These are phyloP conservation scores for Penicillium sp. DNA, from an alignment of 2,329 filamentous ascomycete species.

Conservation along the genomic window DNA sequence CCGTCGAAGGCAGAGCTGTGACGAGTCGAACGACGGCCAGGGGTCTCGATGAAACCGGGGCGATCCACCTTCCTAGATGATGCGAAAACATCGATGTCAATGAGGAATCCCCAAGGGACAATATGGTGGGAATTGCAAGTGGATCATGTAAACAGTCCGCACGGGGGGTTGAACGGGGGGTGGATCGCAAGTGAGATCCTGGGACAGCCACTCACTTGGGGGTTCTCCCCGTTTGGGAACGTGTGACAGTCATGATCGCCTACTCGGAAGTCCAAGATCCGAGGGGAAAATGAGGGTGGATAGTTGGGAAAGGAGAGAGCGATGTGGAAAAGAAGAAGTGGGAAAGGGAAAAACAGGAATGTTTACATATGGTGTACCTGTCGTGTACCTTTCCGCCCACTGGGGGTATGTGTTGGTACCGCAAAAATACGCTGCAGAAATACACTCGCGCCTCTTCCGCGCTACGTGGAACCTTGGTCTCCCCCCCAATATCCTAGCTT, in stretches of 20 bases:
- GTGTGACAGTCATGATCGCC: conserved; percentile 47
- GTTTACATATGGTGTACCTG: conserved; percentile 19
- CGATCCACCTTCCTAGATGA: conserved; percentile 51
- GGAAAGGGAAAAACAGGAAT: conserved; percentile 14
- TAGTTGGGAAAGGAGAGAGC: background rate
- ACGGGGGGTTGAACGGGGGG: conserved; percentile 11
- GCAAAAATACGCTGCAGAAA: conserved; percentile 15
- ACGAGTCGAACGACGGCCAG: conserved; percentile 46
- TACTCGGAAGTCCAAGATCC: conserved; percentile 19
- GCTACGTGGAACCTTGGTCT: conserved; percentile 5
- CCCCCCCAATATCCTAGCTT: conserved; percentile 7
- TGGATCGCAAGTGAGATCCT: conserved; percentile 14
- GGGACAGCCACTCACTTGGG: conserved; percentile 46
- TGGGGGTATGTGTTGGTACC: conserved; percentile 4
- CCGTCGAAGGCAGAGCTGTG: conserved; percentile 41
- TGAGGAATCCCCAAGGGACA: background rate
- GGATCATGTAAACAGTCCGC: conserved; percentile 14
- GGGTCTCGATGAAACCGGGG: conserved; percentile 55
- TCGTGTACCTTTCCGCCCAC: conserved; percentile 9
- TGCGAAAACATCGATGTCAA: conserved; percentile 8
- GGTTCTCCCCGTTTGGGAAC: conserved; percentile 54
- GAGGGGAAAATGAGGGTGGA: conserved; percentile 10
- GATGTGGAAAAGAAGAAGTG: background rate
- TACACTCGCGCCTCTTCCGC: conserved; percentile 16
- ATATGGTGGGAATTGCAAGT: conserved; percentile 3